Evolutionary conservation across 2,329 filamentous ascomycete species (phyloP).

Genomic region (Aspergillus nomiae): DNA sequence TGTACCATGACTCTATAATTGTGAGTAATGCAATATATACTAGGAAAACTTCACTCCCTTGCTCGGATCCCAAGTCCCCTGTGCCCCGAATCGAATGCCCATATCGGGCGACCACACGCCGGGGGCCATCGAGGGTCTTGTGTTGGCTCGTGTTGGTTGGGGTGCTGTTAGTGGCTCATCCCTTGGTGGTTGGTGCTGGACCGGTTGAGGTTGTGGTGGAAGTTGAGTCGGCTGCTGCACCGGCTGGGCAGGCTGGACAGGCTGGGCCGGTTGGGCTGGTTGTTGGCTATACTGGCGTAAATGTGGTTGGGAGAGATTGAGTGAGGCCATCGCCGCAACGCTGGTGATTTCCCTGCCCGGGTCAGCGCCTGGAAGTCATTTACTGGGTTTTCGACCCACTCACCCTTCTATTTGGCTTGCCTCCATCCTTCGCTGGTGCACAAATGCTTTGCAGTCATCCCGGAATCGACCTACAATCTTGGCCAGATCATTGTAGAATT

Average conservation of each 20-base stretch:
- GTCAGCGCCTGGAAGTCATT: constrained; percentile 9
- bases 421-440: constrained; percentile 77
- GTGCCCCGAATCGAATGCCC: constrained; percentile 72
- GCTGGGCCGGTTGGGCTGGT: background rate
- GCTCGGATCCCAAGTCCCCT: constrained; percentile 61
- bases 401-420: constrained; percentile 77
- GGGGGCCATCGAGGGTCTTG: constrained; percentile 38
- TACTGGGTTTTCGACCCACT: constrained; percentile 29
- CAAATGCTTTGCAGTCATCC: constrained; percentile 77
- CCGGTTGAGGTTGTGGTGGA: constrained; percentile 9
- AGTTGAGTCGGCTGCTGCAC: constrained; percentile 1
- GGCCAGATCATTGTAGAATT: constrained; percentile 95
- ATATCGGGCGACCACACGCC: constrained; percentile 78
- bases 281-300: constrained; percentile 39
- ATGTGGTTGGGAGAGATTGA: constrained; percentile 50
- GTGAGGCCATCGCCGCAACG: constrained; percentile 56
- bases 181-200: constrained; percentile 33
- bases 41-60: constrained; percentile 59
- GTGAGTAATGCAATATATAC: constrained; percentile 2
- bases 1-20: background rate
- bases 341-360: constrained; percentile 56
- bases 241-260: background rate
- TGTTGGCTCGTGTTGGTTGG: constrained; percentile 48
- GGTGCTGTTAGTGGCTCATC: constrained; percentile 48
- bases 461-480: constrained; percentile 84